These are phyloP conservation scores for Recurvomyces mirabilis DNA, from an alignment of 495 filamentous ascomycete species.

Conservation along the genomic window DNA sequence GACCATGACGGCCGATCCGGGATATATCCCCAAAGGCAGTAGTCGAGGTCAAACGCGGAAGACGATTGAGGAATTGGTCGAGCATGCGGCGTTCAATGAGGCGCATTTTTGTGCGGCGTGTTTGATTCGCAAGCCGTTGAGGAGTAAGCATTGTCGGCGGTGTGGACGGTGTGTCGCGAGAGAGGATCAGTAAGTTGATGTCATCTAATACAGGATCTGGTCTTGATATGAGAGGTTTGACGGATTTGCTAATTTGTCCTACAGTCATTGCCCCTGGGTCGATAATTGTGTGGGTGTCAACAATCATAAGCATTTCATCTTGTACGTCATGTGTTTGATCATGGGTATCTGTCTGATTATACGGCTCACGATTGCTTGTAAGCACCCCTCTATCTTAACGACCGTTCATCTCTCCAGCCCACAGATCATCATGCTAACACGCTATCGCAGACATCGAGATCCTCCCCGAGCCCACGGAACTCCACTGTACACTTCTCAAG, in stretches of 20 bases:
- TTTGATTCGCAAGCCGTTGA: slow-evolving; percentile 81
- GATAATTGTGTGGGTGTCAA: slow-evolving; percentile 91
- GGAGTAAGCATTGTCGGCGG: slow-evolving; percentile 88
- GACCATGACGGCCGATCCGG: slow-evolving; percentile 80
- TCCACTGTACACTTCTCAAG: slow-evolving; percentile 65
- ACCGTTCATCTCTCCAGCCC: no score
- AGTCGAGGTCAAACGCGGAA: slow-evolving; percentile 80
- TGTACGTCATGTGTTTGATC: slow-evolving; percentile 71
- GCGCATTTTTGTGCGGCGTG: slow-evolving; percentile 86
- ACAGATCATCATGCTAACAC: no score
- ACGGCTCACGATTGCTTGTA: slow-evolving; percentile 37
- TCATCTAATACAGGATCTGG: neutral
- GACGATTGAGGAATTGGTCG: slow-evolving; percentile 72
- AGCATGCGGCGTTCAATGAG: slow-evolving; percentile 81
- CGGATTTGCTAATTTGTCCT: slow-evolving; percentile 31
- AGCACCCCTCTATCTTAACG: slow-evolving; percentile 11
- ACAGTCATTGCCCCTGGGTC: slow-evolving; percentile 96
- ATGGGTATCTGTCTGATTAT: slow-evolving; percentile 56
- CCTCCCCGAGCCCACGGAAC: slow-evolving; percentile 30
- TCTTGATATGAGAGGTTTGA: neutral
- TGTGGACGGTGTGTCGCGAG: slow-evolving; percentile 90
- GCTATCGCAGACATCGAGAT: slow-evolving; percentile 36
- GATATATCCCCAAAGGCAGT: slow-evolving; percentile 84
- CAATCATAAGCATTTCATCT: slow-evolving; percentile 88
- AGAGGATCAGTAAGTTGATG: slow-evolving; percentile 76